Conservation (phyloP, 2,329 filamentous ascomycete species). For the Huntiella omanensis region DNA sequence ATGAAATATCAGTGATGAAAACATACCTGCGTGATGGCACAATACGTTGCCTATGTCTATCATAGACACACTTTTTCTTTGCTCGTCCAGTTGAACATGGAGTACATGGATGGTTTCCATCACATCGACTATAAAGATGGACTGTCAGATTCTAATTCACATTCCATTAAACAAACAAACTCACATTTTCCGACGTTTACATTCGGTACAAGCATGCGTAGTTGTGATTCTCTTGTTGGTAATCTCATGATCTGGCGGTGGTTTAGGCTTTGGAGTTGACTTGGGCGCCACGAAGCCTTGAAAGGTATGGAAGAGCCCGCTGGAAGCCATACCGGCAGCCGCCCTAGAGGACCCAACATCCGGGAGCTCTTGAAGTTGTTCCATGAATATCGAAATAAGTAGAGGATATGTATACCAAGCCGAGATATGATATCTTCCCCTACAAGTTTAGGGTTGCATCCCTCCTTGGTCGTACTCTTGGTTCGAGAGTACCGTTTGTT, state of each 20-base stretch:
- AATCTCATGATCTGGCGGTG: slow-evolving; percentile 11
- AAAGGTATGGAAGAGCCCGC: slow-evolving; percentile 26
- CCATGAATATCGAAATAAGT: slow-evolving; percentile 17
- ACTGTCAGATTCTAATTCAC: not conserved
- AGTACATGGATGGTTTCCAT: slow-evolving; percentile 63
- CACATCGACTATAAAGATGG: slow-evolving; percentile 35
- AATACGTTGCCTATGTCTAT: slow-evolving; percentile 58
- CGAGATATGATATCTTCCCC: too few species aligned
- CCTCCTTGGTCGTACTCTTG: too few species aligned
- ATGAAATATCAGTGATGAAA: slow-evolving; percentile 3
- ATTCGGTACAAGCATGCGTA: slow-evolving; percentile 53
- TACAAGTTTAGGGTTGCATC: too few species aligned
- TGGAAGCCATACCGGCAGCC: slow-evolving; percentile 23
- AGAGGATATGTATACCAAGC: slow-evolving; percentile 14
- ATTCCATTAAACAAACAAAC: slow-evolving; percentile 10
- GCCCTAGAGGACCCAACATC: too few species aligned
- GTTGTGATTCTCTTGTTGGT: slow-evolving; percentile 33
- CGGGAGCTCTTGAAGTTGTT: too few species aligned
- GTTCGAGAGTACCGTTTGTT: too few species aligned
- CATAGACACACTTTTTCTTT: slow-evolving; percentile 61
- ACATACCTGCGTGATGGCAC: slow-evolving; percentile 61
- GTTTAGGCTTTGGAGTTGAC: slow-evolving; percentile 20
- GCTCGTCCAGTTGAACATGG: slow-evolving; percentile 69
- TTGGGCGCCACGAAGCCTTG: slow-evolving; percentile 27
- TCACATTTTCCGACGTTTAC: slow-evolving; percentile 60